Conservation (phyloP, 2,329 filamentous ascomycete genomes). For the Sarocladium kiliense region DNA sequence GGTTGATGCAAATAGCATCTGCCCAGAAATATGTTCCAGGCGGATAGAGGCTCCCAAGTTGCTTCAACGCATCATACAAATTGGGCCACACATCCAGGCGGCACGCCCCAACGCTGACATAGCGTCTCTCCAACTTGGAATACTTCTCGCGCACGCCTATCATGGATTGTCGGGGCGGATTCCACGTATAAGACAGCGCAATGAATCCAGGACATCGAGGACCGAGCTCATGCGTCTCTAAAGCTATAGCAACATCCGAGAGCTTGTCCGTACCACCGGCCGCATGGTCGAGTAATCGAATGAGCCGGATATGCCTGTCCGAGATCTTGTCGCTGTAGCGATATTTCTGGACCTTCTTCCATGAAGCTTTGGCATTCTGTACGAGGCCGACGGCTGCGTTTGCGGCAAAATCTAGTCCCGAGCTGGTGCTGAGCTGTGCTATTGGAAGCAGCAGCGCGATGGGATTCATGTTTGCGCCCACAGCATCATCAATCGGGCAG, state of each 20-base stretch:
- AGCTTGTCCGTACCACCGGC: not conserved
- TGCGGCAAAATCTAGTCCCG: not conserved
- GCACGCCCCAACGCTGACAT: not conserved
- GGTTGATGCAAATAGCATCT: constrained; percentile 25
- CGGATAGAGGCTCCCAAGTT: not conserved
- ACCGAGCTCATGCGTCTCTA: not conserved
- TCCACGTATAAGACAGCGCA: not conserved
- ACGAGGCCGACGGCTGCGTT: not conserved
- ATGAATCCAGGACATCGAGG: not conserved
- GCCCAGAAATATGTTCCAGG: constrained; percentile 18
- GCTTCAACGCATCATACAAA: not conserved
- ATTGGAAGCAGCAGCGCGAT: not conserved
- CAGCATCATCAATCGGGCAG: too few relatives aligned
- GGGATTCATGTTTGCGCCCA: not conserved
- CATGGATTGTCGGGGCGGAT: not conserved
- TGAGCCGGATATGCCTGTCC: not conserved
- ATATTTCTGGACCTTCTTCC: not conserved
- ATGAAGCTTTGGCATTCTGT: not conserved
- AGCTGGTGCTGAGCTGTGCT: not conserved
- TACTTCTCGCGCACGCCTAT: not conserved
- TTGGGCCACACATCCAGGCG: not conserved
- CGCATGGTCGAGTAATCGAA: not conserved
- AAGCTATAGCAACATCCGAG: not conserved
- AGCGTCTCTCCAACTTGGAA: not conserved
- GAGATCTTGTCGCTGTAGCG: not conserved